These are phyloP conservation scores for Anthracocystis walkeri DNA, from an alignment of 1,284 basidiomycete species.

Conservation along the genomic window DNA sequence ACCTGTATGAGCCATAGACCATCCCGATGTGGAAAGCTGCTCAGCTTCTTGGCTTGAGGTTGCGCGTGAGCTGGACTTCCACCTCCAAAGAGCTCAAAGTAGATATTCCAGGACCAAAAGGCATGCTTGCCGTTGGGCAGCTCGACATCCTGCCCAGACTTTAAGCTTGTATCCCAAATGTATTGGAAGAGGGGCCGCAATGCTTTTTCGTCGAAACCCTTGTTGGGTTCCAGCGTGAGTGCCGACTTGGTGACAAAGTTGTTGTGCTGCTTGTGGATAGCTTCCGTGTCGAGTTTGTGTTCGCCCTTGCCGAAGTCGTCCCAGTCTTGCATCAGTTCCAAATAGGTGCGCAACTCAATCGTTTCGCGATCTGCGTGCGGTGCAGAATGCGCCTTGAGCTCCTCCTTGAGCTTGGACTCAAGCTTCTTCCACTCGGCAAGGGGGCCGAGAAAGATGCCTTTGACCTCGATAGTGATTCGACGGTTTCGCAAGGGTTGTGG, in stretches of 20 bases:
- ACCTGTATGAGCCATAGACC: constrained; percentile 63
- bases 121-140: constrained; percentile 27
- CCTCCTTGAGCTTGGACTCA: constrained; percentile 13
- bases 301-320: constrained; percentile 60
- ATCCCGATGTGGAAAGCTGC: constrained; percentile 58
- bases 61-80: constrained; percentile 29
- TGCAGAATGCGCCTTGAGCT: constrained; percentile 31
- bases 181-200: constrained; percentile 32
- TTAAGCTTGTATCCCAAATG: constrained; percentile 48
- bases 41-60: constrained; percentile 16
- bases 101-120: constrained; percentile 62
- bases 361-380: constrained; percentile 30
- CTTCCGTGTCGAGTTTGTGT: constrained; percentile 60
- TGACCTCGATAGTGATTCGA: constrained; percentile 42
- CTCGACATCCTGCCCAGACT: constrained; percentile 19
- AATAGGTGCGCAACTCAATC: constrained; percentile 31
- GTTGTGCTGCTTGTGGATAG: constrained; percentile 57
- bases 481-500: constrained; percentile 23
- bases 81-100: constrained; percentile 64
- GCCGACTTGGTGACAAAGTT: constrained; percentile 61
- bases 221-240: constrained; percentile 39
- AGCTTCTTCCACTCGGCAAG: constrained; percentile 20
- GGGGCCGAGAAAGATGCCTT: constrained; percentile 52
- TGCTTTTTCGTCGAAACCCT: constrained; percentile 23
- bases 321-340: constrained; percentile 59